phyloP scores from a whole-genome alignment of 2,329 filamentous ascomycete species.

The Penicillium vulpinum region DNA sequence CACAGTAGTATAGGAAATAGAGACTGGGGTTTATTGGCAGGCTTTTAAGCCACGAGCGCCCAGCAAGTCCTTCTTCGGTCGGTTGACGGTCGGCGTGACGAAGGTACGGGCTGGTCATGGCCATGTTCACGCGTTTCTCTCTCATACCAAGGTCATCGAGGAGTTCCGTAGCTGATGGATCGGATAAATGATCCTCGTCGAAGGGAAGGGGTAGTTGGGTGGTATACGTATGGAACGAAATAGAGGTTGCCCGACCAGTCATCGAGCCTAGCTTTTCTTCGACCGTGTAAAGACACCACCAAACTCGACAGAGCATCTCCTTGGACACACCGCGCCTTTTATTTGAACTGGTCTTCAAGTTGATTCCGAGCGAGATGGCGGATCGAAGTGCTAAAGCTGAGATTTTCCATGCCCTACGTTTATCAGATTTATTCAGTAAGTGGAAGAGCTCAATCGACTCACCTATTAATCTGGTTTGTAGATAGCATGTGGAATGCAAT shows the following conservation, averaged over 20 bases:
- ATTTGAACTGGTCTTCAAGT: constrained; percentile 35
- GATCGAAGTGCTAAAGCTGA: constrained; percentile 38
- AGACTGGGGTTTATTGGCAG: constrained; percentile 18
- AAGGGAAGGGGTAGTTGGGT: constrained; percentile 19
- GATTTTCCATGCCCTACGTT: constrained; percentile 35
- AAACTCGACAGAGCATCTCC: constrained; percentile 40
- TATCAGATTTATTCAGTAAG: not conserved
- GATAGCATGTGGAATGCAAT: constrained; percentile 39
- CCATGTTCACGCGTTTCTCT: constrained; percentile 1
- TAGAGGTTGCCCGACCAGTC: constrained; percentile 39
- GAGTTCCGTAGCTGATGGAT: constrained; percentile 4
- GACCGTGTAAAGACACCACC: constrained; percentile 41
- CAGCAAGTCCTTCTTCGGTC: not conserved
- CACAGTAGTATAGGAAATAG: constrained; percentile 34
- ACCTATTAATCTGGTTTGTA: constrained; percentile 42
- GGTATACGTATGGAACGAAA: constrained; percentile 20
- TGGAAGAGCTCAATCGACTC: not conserved
- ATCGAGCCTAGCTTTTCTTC: constrained; percentile 41
- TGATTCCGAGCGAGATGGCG: constrained; percentile 39
- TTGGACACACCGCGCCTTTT: constrained; percentile 33
- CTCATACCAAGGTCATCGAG: constrained; percentile 4
- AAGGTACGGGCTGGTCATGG: constrained; percentile 12
- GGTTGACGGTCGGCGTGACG: not conserved
- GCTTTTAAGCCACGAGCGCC: constrained; percentile 6
- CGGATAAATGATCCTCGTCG: constrained; percentile 22